Percentiles rank a stretch among this genome's conserved stretches.
Conservation (phyloP, 257 asterid species). For the Rubia yunnanensis region DNA sequence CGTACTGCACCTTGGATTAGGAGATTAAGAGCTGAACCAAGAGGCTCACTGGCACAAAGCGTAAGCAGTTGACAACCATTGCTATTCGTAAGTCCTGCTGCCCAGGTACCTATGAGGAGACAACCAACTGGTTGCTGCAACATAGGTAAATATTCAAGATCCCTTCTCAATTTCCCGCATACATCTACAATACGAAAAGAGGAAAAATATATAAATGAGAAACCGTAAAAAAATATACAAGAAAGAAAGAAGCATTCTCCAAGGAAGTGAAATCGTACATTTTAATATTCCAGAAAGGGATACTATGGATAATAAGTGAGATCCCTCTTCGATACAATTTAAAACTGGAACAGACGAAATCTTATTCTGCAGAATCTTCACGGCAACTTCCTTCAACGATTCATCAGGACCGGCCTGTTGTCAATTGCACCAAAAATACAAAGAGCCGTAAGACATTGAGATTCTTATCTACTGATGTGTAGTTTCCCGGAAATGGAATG, state of each 20-base stretch:
- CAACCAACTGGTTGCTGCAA: constrained; percentile 50
- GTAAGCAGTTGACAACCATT: constrained; percentile 33
- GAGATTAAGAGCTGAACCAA: constrained; percentile 40
- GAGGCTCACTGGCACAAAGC: constrained; percentile 32
- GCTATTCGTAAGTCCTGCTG: constrained; percentile 26
- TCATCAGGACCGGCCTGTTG: constrained; percentile 72
- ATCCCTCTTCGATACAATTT: constrained; percentile 39
- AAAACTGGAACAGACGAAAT: constrained; percentile 53
- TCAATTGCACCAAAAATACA: constrained; percentile 9
- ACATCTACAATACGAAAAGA: constrained; percentile 28
- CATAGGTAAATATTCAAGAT: constrained; percentile 43
- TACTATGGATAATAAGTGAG: constrained; percentile 37
- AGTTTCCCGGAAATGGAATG: not conserved
- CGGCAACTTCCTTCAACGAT: constrained; percentile 40
- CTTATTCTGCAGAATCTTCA: constrained; percentile 46
- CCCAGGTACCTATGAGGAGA: constrained; percentile 59
- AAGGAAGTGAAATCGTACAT: constrained; percentile 24
- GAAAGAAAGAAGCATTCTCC: not conserved
- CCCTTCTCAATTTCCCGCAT: constrained; percentile 44
- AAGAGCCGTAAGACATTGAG: not conserved
- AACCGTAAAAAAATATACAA: not conserved
- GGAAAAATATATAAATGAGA: constrained; percentile 1
- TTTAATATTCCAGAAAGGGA: constrained; percentile 53
- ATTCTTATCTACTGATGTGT: not conserved
- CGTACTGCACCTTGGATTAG: constrained; percentile 44